Conservation (phyloP, 208 protist genomes). For the Angomonas ambiguus region DNA sequence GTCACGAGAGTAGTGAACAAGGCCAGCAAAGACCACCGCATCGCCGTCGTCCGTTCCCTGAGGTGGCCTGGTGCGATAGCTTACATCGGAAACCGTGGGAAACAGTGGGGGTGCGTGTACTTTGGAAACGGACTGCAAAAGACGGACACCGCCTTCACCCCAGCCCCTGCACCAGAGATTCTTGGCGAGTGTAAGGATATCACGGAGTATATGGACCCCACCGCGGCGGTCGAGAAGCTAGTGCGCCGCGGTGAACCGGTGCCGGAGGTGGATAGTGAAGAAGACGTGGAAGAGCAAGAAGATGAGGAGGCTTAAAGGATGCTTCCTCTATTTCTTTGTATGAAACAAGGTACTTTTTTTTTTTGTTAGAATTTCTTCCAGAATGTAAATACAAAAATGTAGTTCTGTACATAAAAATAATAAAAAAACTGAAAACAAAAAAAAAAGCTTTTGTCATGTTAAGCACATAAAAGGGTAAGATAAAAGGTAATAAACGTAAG, state of each 20-base stretch:
- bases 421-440: not conserved
- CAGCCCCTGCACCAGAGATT: constrained; percentile 66
- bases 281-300: constrained; percentile 68
- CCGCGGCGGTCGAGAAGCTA: constrained; percentile 87
- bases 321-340: constrained; percentile 7
- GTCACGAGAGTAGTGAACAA: constrained; percentile 73
- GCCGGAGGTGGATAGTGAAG: constrained; percentile 84
- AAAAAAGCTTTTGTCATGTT: not conserved
- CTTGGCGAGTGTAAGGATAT: constrained; percentile 81
- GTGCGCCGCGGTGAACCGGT: constrained; percentile 87
- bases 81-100: constrained; percentile 72
- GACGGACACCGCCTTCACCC: constrained; percentile 83
- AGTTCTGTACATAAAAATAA: constrained; percentile 7
- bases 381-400: constrained; percentile 4
- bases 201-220: constrained; percentile 78
- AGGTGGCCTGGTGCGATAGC: constrained; percentile 87
- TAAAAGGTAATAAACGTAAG: too few relatives aligned
- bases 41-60: constrained; percentile 81
- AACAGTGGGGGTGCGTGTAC: constrained; percentile 81
- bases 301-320: constrained; percentile 66
- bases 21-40: constrained; percentile 74
- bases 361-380: constrained; percentile 7
- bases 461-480: not conserved
- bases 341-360: not conserved
- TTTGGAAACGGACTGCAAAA: constrained; percentile 89